Conservation (phyloP, 805 yeast genomes). For the Ogataea pini region DNA sequence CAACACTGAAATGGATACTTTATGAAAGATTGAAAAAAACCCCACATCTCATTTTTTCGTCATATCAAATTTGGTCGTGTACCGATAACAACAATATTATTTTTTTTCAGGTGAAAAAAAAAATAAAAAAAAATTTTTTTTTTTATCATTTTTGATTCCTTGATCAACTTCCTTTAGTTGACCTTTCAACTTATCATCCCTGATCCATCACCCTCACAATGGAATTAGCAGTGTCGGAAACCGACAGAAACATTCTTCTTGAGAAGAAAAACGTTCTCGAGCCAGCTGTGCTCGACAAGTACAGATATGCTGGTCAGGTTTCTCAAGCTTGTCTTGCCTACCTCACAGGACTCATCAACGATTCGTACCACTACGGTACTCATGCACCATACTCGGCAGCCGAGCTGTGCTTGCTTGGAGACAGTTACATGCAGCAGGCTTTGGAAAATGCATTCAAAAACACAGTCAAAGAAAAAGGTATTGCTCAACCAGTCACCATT, state of each 20-base stretch:
- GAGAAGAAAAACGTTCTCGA: conserved; percentile 70
- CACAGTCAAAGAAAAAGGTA: conserved; percentile 81
- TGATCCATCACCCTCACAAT: conserved; percentile 33
- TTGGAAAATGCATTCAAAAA: conserved; percentile 60
- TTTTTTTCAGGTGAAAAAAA: conserved; percentile 4
- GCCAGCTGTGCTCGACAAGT: conserved; percentile 69
- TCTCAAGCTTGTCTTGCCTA: conserved; percentile 79
- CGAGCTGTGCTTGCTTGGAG: conserved; percentile 82
- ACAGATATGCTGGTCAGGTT: conserved; percentile 86
- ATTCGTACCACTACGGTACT: conserved; percentile 64
- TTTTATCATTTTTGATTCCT: background rate
- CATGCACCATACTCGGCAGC: conserved; percentile 52
- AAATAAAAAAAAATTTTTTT: conserved; percentile 12
- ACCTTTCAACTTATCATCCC: background rate
- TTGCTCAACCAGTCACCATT: conserved; percentile 87
- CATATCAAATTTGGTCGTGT: conserved; percentile 5
- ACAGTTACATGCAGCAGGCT: conserved; percentile 66
- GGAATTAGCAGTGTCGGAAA: conserved; percentile 77
- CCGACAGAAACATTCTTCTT: conserved; percentile 70
- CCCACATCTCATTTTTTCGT: conserved; percentile 1
- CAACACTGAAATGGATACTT: background rate
- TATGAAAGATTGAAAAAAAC: background rate
- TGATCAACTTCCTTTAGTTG: conserved; percentile 4
- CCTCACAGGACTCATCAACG: conserved; percentile 65
- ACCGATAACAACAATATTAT: background rate